Evolutionary conservation across 495 filamentous ascomycete species (phyloP).

Genomic region (Neurospora sp.): DNA sequence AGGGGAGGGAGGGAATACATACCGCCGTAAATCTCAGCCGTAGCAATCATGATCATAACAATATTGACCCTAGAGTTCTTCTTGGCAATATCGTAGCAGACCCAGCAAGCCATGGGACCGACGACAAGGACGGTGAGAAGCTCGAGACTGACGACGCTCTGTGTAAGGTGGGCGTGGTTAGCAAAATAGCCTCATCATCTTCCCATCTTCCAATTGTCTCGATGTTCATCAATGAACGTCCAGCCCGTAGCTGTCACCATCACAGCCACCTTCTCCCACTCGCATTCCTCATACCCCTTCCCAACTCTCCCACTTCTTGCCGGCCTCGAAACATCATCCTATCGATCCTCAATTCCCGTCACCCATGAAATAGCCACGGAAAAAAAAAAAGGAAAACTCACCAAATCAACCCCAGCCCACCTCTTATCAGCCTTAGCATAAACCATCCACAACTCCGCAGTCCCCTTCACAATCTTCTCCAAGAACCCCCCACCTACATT

Average conservation of each 20-base stretch:
- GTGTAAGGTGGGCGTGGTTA: background rate
- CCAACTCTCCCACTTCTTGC: no score
- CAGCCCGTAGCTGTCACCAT: no score
- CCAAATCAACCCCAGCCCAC: conserved; percentile 71
- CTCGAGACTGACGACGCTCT: conserved; percentile 71
- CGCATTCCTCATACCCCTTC: no score
- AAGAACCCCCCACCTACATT: background rate
- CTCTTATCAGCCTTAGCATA: conserved; percentile 80
- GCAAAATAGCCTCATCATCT: background rate
- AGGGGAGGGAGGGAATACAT: conserved; percentile 2
- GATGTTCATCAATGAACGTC: no score
- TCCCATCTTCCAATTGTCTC: no score
- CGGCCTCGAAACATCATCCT: no score
- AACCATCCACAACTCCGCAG: conserved; percentile 73
- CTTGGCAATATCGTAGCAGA: conserved; percentile 55
- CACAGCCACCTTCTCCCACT: no score
- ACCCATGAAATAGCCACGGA: no score
- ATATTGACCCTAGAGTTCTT: conserved; percentile 55
- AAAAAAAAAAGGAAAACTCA: conserved; percentile 13
- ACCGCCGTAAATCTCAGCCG: conserved; percentile 89
- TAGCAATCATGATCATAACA: conserved; percentile 67
- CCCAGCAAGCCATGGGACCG: conserved; percentile 59
- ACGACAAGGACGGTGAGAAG: conserved; percentile 73
- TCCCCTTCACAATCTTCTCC: background rate
- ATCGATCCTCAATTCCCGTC: no score